Base-by-base conservation (phyloP, 306 rosid genomes). In the Cucurbita argyrosperma region DNA sequence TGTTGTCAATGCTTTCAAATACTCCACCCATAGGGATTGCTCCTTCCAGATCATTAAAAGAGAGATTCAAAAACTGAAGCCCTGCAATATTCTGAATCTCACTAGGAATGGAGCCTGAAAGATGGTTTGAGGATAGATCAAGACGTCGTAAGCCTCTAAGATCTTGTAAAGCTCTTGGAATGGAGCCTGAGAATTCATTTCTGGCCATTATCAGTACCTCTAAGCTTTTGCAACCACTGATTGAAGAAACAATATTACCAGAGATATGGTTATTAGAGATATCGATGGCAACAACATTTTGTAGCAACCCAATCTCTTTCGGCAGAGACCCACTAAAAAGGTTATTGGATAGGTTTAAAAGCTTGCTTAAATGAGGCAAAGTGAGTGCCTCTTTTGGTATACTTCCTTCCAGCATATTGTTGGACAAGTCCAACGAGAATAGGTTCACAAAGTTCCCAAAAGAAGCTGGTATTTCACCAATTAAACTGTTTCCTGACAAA, bases 41-140 rank as follows among this genome's bases (percentile, higher is more conserved):
- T 69, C 97, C 97, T 75, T 90, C 95, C 40, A 90, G 51, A 43
- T 85, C 77, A 78, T 90, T 90, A 12, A 80, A 85, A 42, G 96
- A 88, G 12, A 88, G 80, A 80, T 90, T 85, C 56, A 90, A 84
- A 63, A 49, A 74, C 21, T 38, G 49, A 51, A 90, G 90, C 69
- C n/a, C 87, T 0, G 12, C 63, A 7, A 88, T 76, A 1, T 80
- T 62, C 77, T 81, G 81, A 61, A 87, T 88, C 62, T 77, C 86
- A 50, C 10, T 0, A 63, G 96, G 95, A 80, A 90, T 87, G 51
- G 80, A 52, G 35, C 95, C 94, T 13, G 86, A 81, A 68, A 90
- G 89, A 74, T 77, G 80, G 87, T 88, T 90, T 49, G 88, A 83
- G 54, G 95, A 90, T 2, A 90, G 80, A 65, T 90, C 96, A 58